phyloP scores from a whole-genome alignment of 2,329 filamentous ascomycete species.

The Dothiorella sarmentorum region DNA sequence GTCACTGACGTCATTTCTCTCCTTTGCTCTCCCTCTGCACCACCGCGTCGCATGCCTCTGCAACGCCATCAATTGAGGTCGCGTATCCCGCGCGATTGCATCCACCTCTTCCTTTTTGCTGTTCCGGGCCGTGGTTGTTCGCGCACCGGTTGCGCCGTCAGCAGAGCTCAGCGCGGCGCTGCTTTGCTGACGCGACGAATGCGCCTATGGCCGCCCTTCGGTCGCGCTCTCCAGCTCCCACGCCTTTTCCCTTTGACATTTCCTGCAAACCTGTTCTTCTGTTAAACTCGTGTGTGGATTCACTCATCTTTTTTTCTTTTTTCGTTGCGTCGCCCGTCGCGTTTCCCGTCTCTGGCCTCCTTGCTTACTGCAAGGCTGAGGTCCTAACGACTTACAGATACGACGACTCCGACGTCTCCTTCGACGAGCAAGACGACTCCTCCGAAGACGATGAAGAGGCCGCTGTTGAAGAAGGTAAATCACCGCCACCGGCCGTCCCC shows the following conservation, averaged over 20 bases:
- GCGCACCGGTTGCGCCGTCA: background rate
- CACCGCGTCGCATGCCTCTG: conserved; percentile 1
- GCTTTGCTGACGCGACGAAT: conserved; percentile 1
- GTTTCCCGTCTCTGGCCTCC: background rate
- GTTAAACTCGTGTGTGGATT: background rate
- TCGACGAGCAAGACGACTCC: conserved; percentile 17
- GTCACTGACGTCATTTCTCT: conserved; percentile 17
- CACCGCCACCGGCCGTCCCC: background rate
- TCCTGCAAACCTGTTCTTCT: background rate
- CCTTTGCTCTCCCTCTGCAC: background rate
- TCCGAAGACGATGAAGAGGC: conserved; percentile 18
- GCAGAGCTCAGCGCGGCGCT: conserved; percentile 7
- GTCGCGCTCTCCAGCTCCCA: background rate
- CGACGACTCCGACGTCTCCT: conserved; percentile 19
- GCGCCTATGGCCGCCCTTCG: conserved; percentile 3
- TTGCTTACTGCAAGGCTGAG: conserved; percentile 3
- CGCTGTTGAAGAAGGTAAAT: conserved; percentile 1
- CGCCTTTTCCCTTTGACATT: background rate
- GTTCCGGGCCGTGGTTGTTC: background rate
- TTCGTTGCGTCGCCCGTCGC: background rate
- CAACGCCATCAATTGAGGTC: conserved; percentile 10
- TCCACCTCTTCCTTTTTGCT: background rate
- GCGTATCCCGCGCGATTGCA: background rate
- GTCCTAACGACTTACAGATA: conserved; percentile 15
- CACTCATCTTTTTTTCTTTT: background rate